Base-by-base conservation (phyloP, 768 basidiomycete species). In the Pulveroboletus sp. region DNA sequence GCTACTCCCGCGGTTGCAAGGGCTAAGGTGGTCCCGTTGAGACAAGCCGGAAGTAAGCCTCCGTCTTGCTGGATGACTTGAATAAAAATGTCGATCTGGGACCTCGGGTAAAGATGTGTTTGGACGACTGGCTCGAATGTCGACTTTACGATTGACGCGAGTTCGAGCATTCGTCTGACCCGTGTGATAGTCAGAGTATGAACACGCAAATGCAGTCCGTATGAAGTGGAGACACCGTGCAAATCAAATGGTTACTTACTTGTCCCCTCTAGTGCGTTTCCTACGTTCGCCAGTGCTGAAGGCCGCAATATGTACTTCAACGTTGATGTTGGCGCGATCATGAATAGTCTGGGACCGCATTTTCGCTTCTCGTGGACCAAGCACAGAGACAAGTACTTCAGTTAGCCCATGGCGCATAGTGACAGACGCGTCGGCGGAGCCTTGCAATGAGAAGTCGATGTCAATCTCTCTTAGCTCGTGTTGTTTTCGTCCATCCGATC, bases 111-210 rank as follows among this genome's bases (percentile, higher is more conserved):
- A 41, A 99, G 79, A 52, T 78, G 79, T 7, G 89, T 87, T 65
- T 93, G 89, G 21, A 99, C 81, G 48, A 95, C 92, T 37, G 94
- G 93, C 64, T 98, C 95, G 64, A 99, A 98, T 0, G 96, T 98
- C 28, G 90, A 85, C 71, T 91, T 89, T 55, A 98, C 84, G 21
- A 85, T 82, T 3, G 90, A 76, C 10, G 86, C 89, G 55, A 96
- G 76, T 70, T 99, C 96, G 53, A 89, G 73, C 55, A 90, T 77
- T 14, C 93, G 91, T 69, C 94, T 95, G 57, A 31, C 39, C 42
- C 37, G 44, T 51, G 40, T 15, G 41, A 45, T 18, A 26, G 45
- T 58, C 26, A 52, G 47, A 40, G 37, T 9, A 39, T 12, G 30
- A 30, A n/a, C 33, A 18, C 18, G 3, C 8, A 2, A 26, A 26